These are phyloP conservation scores for Solanum hybrid DNA, from an alignment of 305 asterid genomes.

Conservation along the genomic window DNA sequence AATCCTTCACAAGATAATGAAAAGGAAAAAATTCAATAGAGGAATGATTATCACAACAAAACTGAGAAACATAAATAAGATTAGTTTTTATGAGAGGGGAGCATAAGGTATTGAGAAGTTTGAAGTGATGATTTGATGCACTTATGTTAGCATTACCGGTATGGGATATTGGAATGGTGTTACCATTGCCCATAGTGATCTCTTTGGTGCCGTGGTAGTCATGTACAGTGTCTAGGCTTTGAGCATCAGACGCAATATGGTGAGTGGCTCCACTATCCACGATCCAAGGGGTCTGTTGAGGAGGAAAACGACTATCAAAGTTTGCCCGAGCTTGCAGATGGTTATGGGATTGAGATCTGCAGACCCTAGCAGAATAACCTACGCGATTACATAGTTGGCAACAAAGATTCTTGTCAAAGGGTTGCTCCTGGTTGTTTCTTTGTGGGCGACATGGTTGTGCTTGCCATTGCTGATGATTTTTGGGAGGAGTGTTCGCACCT, in stretches of 20 bases:
- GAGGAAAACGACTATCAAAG: neutral
- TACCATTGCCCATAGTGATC: neutral
- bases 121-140: neutral
- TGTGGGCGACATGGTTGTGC: neutral
- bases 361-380: neutral
- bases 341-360: neutral
- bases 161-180: neutral
- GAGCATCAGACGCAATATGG: neutral
- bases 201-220: neutral
- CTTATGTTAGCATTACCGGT: neutral
- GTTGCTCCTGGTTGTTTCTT: neutral
- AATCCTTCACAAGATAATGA: too few relatives aligned
- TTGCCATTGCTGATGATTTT: neutral
- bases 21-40: too few relatives aligned
- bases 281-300: neutral
- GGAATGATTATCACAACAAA: too few relatives aligned
- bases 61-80: too few relatives aligned
- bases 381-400: neutral
- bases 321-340: neutral
- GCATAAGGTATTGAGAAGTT: too few relatives aligned
- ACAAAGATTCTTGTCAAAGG: neutral
- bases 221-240: neutral
- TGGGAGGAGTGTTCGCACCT: neutral
- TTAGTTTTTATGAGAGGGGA: too few relatives aligned
- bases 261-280: too few relatives aligned